Conservation (phyloP, 306 rosid genomes). For the Rosa lucieae region DNA sequence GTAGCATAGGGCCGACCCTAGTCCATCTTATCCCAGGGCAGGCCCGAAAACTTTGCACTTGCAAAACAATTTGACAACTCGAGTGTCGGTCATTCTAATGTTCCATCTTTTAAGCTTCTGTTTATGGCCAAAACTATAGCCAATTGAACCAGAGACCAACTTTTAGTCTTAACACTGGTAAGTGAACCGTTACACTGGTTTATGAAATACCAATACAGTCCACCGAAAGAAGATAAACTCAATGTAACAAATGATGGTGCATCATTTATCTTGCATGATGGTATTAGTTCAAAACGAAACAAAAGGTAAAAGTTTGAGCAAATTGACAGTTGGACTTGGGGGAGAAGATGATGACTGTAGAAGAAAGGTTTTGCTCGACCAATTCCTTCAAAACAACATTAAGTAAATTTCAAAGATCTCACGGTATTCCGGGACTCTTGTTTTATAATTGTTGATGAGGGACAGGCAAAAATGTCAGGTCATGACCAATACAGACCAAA, state of each 20-base stretch:
- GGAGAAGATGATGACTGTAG: neutral
- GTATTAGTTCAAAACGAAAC: neutral
- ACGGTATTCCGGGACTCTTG: neutral
- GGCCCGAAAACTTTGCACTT: no score
- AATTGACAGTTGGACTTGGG: neutral
- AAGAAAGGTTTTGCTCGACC: neutral
- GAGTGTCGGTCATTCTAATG: no score
- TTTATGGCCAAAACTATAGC: neutral
- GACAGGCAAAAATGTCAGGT: constrained; percentile 13
- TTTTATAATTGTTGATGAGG: neutral
- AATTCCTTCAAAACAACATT: constrained; percentile 6
- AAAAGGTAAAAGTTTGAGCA: neutral
- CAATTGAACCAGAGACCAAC: neutral
- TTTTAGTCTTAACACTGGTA: neutral
- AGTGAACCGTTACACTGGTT: neutral
- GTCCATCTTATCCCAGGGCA: no score
- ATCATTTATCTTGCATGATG: neutral
- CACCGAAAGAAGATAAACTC: neutral
- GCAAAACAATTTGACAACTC: no score
- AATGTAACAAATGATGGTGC: neutral
- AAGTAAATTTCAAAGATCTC: constrained; percentile 27
- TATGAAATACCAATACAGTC: neutral
- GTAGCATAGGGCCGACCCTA: no score
- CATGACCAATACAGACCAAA: constrained; percentile 9
- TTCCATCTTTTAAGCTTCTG: neutral